phyloP scores from a whole-genome alignment of 148 eudicot genomes.

The Rhododendron vialii region DNA sequence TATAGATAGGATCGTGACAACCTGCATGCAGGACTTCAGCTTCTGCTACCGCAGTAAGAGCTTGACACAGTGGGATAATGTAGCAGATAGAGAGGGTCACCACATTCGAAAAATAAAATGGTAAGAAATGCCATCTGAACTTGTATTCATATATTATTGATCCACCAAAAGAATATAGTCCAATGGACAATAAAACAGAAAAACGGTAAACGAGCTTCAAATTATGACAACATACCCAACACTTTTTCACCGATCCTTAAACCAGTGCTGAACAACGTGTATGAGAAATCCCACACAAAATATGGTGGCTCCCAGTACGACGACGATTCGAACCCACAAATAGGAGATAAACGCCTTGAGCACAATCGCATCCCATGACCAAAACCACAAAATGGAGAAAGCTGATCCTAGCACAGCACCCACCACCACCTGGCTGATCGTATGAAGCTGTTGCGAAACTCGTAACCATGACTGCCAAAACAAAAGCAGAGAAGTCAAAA shows the following conservation, averaged over 20 bases:
- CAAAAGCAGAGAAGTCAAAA: conserved; percentile 1
- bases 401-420: conserved; percentile 60
- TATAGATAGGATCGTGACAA: not conserved
- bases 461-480: conserved; percentile 85
- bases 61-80: not conserved
- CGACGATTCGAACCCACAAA: conserved; percentile 51
- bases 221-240: not conserved
- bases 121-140: not conserved
- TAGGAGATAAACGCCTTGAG: conserved; percentile 37
- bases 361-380: conserved; percentile 65
- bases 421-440: conserved; percentile 67
- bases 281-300: conserved; percentile 36
- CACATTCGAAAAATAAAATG: not conserved
- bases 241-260: conserved; percentile 19
- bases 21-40: not conserved
- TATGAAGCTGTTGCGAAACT: conserved; percentile 61
- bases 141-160: not conserved
- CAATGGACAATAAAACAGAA: not conserved
- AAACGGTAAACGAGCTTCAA: not conserved
- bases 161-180: not conserved
- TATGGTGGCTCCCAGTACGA: conserved; percentile 38
- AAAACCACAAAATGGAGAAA: conserved; percentile 66
- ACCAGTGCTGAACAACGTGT: conserved; percentile 43
- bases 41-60: not conserved
- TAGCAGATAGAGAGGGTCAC: not conserved